Percentiles rank a stretch among this genome's conserved stretches.
Evolutionary conservation across 495 filamentous ascomycete species (phyloP).

Genomic region (Wilcoxina mikolae): DNA sequence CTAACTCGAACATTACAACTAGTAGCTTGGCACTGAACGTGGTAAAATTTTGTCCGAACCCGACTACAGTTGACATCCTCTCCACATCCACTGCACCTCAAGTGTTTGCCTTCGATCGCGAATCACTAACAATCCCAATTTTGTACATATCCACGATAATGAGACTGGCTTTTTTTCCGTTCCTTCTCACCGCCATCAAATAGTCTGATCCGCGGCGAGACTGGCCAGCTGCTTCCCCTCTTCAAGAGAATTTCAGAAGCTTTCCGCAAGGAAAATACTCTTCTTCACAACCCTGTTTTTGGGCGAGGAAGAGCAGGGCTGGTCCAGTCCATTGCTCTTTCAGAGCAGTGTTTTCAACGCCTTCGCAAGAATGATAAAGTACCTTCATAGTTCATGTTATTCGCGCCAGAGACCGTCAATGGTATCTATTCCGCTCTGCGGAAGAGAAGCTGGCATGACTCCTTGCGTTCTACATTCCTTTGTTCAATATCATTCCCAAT

Average conservation of each 20-base stretch:
- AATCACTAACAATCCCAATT: background rate
- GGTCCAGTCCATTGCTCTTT: background rate
- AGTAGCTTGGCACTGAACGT: too few species aligned
- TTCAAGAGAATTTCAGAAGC: background rate
- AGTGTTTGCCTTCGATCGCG: background rate
- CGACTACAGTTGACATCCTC: too few species aligned
- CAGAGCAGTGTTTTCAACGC: background rate
- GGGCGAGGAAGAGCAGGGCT: background rate
- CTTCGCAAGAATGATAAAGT: background rate
- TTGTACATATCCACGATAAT: background rate
- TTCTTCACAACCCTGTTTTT: background rate
- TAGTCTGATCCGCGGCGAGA: background rate
- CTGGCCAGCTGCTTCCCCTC: background rate
- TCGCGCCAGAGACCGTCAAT: background rate
- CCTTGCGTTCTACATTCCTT: constrained; percentile 1
- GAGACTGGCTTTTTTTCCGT: background rate
- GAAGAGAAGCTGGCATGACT: constrained; percentile 4
- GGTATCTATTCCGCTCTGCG: background rate
- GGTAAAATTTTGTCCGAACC: too few species aligned
- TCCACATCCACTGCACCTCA: background rate
- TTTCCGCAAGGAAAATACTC: background rate
- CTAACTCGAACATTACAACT: too few species aligned
- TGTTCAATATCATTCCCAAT: background rate
- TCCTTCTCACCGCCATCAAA: background rate
- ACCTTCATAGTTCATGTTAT: constrained; percentile 4